Conservation (phyloP, 495 filamentous ascomycete genomes). For the Penicillium cosmopolitanum region DNA sequence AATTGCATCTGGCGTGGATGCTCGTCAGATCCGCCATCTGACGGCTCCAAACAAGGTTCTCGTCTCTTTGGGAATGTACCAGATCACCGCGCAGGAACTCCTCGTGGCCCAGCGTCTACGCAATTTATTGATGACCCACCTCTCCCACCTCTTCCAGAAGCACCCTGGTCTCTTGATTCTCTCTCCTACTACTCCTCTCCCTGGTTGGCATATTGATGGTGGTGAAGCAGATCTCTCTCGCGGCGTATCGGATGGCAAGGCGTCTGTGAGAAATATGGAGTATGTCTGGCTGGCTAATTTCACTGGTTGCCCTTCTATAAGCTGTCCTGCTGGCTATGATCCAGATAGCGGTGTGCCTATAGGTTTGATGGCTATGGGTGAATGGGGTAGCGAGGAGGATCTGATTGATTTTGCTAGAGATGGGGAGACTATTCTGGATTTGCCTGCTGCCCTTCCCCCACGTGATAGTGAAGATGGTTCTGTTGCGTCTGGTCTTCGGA, state of each 20-base stretch:
- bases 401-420: constrained; percentile 76
- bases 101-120: constrained; percentile 76
- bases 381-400: constrained; percentile 86
- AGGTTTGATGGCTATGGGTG: constrained; percentile 86
- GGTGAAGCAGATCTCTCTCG: constrained; percentile 57
- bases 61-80: constrained; percentile 59
- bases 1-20: constrained; percentile 49
- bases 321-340: constrained; percentile 74
- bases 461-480: constrained; percentile 3
- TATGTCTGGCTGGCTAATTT: constrained; percentile 90
- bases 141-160: constrained; percentile 69
- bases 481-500: constrained; percentile 21
- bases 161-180: constrained; percentile 80
- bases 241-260: constrained; percentile 75
- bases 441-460: constrained; percentile 20
- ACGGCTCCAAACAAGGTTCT: constrained; percentile 77
- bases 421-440: constrained; percentile 58
- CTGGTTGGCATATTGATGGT: constrained; percentile 68
- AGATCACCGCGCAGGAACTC: constrained; percentile 70
- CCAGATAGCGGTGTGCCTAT: constrained; percentile 64
- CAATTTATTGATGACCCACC: constrained; percentile 78
- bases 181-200: constrained; percentile 75
- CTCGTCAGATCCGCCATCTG: constrained; percentile 50
- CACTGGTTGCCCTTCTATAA: constrained; percentile 78
- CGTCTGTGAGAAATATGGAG: constrained; percentile 76